phyloP scores from a whole-genome alignment of 2,329 filamentous ascomycete genomes.

The Ophiostoma piceae region DNA sequence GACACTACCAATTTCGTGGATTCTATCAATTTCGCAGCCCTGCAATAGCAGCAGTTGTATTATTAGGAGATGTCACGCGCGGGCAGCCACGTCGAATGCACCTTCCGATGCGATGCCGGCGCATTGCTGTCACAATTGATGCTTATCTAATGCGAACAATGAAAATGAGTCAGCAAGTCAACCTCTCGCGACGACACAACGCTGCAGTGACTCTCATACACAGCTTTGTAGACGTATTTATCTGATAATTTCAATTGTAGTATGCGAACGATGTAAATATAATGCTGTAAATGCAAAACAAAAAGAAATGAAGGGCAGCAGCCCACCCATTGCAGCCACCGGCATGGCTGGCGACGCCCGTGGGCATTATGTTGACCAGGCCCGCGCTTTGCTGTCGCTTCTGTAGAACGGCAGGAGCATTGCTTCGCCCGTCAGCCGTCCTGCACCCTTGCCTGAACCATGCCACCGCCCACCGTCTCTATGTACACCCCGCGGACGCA shows the following conservation, averaged over 20 bases:
- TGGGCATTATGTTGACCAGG: neutral
- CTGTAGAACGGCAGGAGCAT: neutral
- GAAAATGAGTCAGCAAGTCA: neutral
- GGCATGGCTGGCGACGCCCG: neutral
- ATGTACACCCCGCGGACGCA: neutral
- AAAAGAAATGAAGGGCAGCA: neutral
- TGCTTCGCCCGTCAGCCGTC: neutral
- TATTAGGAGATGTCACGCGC: neutral
- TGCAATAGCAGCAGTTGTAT: conserved; percentile 2
- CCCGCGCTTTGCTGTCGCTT: neutral
- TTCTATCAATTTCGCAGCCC: neutral
- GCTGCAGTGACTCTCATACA: neutral
- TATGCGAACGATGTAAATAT: neutral
- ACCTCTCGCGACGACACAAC: neutral
- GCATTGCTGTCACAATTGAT: neutral
- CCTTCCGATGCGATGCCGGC: conserved; percentile 6
- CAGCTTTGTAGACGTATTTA: neutral
- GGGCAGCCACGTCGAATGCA: neutral
- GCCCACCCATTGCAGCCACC: neutral
- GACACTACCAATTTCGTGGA: neutral
- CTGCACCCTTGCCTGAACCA: neutral
- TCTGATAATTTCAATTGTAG: neutral
- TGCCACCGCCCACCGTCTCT: neutral
- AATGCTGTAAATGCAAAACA: conserved; percentile 10
- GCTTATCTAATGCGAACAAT: neutral